These are phyloP conservation scores for Sanghuangporus sanghuang DNA, from an alignment of 1,284 basidiomycete genomes.

Conservation along the genomic window DNA sequence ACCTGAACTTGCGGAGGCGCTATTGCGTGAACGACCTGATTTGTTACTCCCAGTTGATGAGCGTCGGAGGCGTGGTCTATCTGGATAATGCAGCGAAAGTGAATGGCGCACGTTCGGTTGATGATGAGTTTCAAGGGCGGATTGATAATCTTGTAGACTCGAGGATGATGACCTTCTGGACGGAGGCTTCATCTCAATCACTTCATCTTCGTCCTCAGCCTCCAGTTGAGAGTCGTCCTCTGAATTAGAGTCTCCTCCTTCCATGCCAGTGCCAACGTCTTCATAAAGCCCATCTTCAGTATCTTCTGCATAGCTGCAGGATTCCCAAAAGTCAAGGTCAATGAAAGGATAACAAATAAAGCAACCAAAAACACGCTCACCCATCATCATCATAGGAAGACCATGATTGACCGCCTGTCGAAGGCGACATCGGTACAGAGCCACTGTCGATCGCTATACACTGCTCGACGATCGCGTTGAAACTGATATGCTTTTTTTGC, in stretches of 20 bases:
- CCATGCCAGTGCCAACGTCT: neutral
- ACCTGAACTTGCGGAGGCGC: constrained; percentile 6
- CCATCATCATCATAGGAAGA: constrained; percentile 18
- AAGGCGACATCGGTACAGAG: constrained; percentile 24
- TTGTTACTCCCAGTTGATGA: constrained; percentile 7
- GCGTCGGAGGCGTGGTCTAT: constrained; percentile 8
- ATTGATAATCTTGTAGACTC: constrained; percentile 24
- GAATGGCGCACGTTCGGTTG: neutral
- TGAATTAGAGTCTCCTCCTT: constrained; percentile 6
- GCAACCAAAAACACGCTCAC: constrained; percentile 5
- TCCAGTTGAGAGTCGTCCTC: constrained; percentile 36
- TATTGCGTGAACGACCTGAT: neutral
- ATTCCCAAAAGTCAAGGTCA: constrained; percentile 2
- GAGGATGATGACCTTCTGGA: constrained; percentile 22
- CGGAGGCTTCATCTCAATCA: constrained; percentile 57
- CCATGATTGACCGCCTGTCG: constrained; percentile 31
- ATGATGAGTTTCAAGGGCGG: constrained; percentile 16
- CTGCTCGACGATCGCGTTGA: constrained; percentile 98
- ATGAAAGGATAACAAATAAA: neutral
- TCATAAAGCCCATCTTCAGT: constrained; percentile 14
- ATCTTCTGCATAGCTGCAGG: constrained; percentile 7
- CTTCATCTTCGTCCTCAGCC: constrained; percentile 50
- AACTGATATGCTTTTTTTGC: constrained; percentile 86
- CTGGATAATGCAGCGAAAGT: neutral
- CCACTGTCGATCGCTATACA: constrained; percentile 86